Evolutionary conservation across 805 yeast species (phyloP).

Genomic region (Ogataea nakhonphanomensis): DNA sequence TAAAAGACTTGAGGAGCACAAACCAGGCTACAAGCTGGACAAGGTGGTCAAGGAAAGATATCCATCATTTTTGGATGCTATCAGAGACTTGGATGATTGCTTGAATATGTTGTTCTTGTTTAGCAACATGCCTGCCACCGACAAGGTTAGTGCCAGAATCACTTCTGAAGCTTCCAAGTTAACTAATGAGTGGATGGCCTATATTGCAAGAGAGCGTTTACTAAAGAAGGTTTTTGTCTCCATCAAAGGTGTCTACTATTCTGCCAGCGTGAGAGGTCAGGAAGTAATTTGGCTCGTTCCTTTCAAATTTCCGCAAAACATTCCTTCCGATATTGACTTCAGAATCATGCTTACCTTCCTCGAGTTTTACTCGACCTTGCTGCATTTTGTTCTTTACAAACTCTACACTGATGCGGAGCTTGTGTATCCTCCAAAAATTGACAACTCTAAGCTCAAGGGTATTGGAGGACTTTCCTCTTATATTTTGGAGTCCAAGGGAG

Average conservation of each 20-base stretch:
- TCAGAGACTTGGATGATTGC: constrained; percentile 94
- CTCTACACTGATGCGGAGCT: constrained; percentile 82
- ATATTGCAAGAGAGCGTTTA: constrained; percentile 77
- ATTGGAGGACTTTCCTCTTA: constrained; percentile 87
- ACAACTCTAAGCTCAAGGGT: constrained; percentile 68
- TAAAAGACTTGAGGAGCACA: constrained; percentile 71
- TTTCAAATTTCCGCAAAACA: constrained; percentile 92
- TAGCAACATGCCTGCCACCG: constrained; percentile 93
- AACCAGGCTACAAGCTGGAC: constrained; percentile 84
- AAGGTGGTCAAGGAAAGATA: constrained; percentile 92
- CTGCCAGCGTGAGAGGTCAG: constrained; percentile 86
- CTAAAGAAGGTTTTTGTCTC: constrained; percentile 90
- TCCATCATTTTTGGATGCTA: constrained; percentile 88
- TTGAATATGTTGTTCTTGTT: constrained; percentile 91
- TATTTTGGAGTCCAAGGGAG: constrained; percentile 57
- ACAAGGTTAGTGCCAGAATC: constrained; percentile 70
- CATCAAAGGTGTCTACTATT: constrained; percentile 95
- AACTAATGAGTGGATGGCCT: constrained; percentile 95
- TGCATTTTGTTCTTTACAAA: constrained; percentile 83
- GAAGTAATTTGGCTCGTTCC: constrained; percentile 96
- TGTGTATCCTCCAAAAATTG: constrained; percentile 87
- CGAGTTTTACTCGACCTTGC: constrained; percentile 89
- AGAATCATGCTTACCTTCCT: constrained; percentile 94
- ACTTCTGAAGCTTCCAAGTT: constrained; percentile 84
- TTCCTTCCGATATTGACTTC: constrained; percentile 92